Evolutionary conservation across 2,329 filamentous ascomycete genomes (phyloP).

Genomic region (Ciborinia camelliae): DNA sequence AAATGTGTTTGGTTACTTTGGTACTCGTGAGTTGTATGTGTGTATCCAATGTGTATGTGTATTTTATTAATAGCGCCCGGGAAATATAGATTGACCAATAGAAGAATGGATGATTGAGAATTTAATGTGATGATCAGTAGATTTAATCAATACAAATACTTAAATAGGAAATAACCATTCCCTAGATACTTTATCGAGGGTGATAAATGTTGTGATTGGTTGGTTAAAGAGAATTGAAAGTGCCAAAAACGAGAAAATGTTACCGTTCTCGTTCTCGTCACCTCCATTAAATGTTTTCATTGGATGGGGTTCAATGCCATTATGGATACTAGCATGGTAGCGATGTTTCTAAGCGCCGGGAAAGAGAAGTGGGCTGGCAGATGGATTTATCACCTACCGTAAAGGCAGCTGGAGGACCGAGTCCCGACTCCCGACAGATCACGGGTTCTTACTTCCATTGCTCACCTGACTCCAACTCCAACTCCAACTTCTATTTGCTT

Average conservation of each 20-base stretch:
- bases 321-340: neutral
- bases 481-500: too few relatives aligned
- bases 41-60: too few relatives aligned
- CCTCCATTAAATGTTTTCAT: neutral
- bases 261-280: too few relatives aligned
- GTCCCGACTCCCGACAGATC: too few relatives aligned
- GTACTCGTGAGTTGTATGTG: too few relatives aligned
- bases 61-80: slow-evolving; percentile 9
- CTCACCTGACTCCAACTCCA: too few relatives aligned
- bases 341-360: slow-evolving; percentile 10
- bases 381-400: too few relatives aligned
- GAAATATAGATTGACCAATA: slow-evolving; percentile 12
- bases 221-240: neutral
- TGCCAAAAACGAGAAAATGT: neutral
- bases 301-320: neutral
- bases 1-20: too few relatives aligned
- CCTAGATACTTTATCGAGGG: too few relatives aligned
- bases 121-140: neutral
- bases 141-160: neutral
- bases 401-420: too few relatives aligned
- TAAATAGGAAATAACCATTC: neutral
- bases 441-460: too few relatives aligned
- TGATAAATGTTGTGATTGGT: slow-evolving; percentile 8
- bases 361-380: neutral
- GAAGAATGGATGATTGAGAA: neutral